Evolutionary conservation across 257 asterid species (phyloP), one percentile per base, ranked within the genome.

Genomic region (Primulina huaijiensis): DNA sequence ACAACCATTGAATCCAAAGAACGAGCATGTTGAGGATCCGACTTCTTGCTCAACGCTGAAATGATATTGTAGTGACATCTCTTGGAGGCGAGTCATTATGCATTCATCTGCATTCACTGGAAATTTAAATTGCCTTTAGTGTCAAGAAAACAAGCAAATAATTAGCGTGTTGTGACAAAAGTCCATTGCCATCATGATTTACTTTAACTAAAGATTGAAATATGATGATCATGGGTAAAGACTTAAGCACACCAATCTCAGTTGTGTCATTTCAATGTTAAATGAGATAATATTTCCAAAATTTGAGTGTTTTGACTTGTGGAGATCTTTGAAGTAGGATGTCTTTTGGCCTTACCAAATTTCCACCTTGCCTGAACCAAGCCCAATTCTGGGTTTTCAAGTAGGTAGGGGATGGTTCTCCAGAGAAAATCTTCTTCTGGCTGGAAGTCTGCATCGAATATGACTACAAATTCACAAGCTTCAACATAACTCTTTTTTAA

Each of bases 361-460:
- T 82, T 90, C 98, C 98, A 92, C 81, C 98, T 86, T 33, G 98
- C 98, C 78, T 92, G 97, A 78, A 92, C 98, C 87, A 92, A 79
- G 58, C 85, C 98, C 83, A 92, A 55, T 67, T 92, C 91, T 67
- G 97, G 92, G 85, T 88, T 88, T 35, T 84, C 82, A 20, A 90
- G 79, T 53, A 92, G 88, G 74, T 82, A 92, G 27, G 96, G 98
- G 67, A 92, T 76, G 14, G 96, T 92, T 80, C 92, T 89, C 89
- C 90, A 84, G 30, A 89, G 88, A 78, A 89, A 92, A 76, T 89
- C 89, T 80, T 81, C 80, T 62, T 89, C 96, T 40, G 98, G 98
- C 82, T 92, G 98, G 79, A 92, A 92, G 79, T 92, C 98, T 68
- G 98, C 98, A 71, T 92, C 96, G 55, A 92, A 92, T 71, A 92